Conservation (phyloP, 495 filamentous ascomycete genomes). For the Penicillium taxi region DNA sequence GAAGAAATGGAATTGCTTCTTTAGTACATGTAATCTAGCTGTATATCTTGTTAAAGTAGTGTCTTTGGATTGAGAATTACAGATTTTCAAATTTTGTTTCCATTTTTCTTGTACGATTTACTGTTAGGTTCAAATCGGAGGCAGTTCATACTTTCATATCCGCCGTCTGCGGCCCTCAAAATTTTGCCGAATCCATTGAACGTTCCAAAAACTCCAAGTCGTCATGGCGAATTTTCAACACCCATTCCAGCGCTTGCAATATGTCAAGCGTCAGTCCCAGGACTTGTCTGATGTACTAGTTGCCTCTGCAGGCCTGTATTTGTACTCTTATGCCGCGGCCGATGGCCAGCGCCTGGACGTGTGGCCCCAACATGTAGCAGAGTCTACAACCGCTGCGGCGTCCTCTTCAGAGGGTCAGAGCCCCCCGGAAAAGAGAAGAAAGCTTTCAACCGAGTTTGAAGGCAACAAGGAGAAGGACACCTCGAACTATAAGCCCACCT, state of each 20-base stretch:
- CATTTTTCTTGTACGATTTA: too few relatives aligned
- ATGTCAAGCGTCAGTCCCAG: conserved; percentile 27
- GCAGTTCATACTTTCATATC: background rate
- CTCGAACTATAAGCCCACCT: conserved; percentile 19
- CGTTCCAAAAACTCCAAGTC: conserved; percentile 11
- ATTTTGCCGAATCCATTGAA: conserved; percentile 11
- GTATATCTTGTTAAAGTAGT: background rate
- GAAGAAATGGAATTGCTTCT: background rate
- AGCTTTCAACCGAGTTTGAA: conserved; percentile 22
- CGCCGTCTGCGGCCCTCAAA: conserved; percentile 5
- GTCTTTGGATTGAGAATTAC: too few relatives aligned
- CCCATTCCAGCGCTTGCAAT: conserved; percentile 48
- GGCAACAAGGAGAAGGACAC: conserved; percentile 3
- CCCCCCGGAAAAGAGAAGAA: conserved; percentile 46
- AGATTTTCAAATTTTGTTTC: too few relatives aligned
- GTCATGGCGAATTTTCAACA: conserved; percentile 33
- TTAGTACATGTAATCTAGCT: background rate
- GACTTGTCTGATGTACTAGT: conserved; percentile 36
- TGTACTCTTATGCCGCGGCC: conserved; percentile 43
- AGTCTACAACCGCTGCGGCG: conserved; percentile 11
- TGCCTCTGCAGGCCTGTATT: conserved; percentile 47
- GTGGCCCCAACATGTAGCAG: conserved; percentile 42
- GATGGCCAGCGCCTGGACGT: conserved; percentile 37
- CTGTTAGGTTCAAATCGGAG: too few relatives aligned
- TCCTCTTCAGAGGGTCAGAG: conserved; percentile 24